Evolutionary conservation across 2,329 filamentous ascomycete genomes (phyloP).

Genomic region (Aschersonia sp.): DNA sequence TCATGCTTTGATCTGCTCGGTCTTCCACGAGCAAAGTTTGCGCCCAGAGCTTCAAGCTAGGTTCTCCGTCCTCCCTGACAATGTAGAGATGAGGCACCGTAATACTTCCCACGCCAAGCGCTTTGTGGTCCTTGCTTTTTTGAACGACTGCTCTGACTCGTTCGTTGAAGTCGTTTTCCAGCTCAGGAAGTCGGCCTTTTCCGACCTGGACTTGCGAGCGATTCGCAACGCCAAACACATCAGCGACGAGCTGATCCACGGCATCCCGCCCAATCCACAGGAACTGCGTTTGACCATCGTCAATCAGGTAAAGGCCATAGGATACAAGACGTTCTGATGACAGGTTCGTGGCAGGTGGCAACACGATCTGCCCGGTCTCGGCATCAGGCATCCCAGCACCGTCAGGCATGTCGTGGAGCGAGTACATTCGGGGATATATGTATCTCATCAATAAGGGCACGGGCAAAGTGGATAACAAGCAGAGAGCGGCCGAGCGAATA

Average conservation of each 20-base stretch:
- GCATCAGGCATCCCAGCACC: constrained; percentile 74
- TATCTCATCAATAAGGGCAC: constrained; percentile 84
- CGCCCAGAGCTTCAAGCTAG: constrained; percentile 88
- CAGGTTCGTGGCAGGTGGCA: constrained; percentile 74
- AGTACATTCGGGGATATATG: constrained; percentile 77
- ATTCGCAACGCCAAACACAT: constrained; percentile 83
- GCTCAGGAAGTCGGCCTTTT: constrained; percentile 71
- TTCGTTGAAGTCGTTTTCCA: constrained; percentile 96
- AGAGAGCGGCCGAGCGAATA: constrained; percentile 82
- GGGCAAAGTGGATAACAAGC: constrained; percentile 84
- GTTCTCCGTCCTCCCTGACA: constrained; percentile 89
- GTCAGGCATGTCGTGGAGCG: constrained; percentile 91
- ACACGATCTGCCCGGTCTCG: constrained; percentile 73
- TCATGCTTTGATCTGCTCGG: constrained; percentile 83
- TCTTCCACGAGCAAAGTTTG: constrained; percentile 94
- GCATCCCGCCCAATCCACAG: constrained; percentile 90
- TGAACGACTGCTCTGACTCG: constrained; percentile 77
- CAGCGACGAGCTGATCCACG: constrained; percentile 71
- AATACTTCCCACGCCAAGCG: constrained; percentile 83
- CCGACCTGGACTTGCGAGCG: constrained; percentile 76
- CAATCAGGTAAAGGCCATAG: constrained; percentile 89
- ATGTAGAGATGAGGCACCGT: constrained; percentile 86
- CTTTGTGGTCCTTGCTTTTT: constrained; percentile 79
- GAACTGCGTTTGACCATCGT: constrained; percentile 96
- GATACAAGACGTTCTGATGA: constrained; percentile 77